Conservation (phyloP, 2,329 filamentous ascomycete genomes). For the Epichloe hybrida region DNA sequence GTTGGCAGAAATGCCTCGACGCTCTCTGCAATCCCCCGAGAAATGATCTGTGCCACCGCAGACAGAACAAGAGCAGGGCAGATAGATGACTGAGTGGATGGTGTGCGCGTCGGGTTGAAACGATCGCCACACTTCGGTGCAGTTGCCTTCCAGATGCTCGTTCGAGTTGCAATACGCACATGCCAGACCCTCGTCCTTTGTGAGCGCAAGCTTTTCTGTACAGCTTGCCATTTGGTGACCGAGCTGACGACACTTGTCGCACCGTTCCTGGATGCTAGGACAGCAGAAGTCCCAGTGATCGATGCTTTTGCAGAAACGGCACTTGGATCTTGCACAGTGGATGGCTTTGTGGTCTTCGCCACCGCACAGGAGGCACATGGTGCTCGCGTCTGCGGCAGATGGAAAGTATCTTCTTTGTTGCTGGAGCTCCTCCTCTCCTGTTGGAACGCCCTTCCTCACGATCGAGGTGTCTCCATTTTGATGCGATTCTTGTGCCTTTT, state of each 20-base stretch:
- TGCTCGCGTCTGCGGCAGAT: slow-evolving; percentile 26
- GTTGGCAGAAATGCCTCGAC: slow-evolving; percentile 13
- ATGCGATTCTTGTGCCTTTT: background rate
- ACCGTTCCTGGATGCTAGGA: slow-evolving; percentile 33
- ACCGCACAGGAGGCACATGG: slow-evolving; percentile 40
- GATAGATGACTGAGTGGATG: slow-evolving; percentile 33
- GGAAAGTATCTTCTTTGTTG: slow-evolving; percentile 39
- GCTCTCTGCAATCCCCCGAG: slow-evolving; percentile 37
- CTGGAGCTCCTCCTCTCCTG: slow-evolving; percentile 20
- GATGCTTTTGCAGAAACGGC: slow-evolving; percentile 32
- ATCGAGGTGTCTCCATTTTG: slow-evolving; percentile 4
- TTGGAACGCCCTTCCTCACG: slow-evolving; percentile 13
- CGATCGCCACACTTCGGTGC: slow-evolving; percentile 47
- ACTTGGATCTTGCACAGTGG: slow-evolving; percentile 32
- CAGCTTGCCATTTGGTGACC: slow-evolving; percentile 44
- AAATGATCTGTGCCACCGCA: slow-evolving; percentile 44
- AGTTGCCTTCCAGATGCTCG: slow-evolving; percentile 46
- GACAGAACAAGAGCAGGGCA: slow-evolving; percentile 40
- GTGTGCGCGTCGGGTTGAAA: slow-evolving; percentile 29
- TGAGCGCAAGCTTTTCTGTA: slow-evolving; percentile 38
- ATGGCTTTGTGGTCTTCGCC: slow-evolving; percentile 30
- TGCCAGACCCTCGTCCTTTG: slow-evolving; percentile 38
- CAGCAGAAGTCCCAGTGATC: slow-evolving; percentile 38
- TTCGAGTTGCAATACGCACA: slow-evolving; percentile 47
- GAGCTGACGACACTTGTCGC: slow-evolving; percentile 46